phyloP scores from a whole-genome alignment of 139 green algal species.

The Pseudopediastrum boryanum region DNA sequence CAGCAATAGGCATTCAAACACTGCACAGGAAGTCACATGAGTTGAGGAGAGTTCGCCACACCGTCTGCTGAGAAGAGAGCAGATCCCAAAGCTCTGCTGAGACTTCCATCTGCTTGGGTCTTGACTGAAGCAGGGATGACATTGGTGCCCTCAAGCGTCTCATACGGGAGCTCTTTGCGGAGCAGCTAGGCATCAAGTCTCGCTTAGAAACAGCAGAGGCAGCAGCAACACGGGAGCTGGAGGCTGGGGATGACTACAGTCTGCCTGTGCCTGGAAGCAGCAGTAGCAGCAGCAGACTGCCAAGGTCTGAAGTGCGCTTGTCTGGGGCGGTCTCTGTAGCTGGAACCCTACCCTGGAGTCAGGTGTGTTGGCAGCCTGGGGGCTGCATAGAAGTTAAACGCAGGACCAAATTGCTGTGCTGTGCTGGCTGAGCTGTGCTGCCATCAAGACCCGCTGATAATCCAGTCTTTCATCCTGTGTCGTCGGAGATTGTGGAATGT shows the following conservation, averaged over 20 bases:
- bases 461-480: too few species aligned
- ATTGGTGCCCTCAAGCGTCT: slow-evolving; percentile 51
- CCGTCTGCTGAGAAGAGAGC: too few species aligned
- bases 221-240: neutral
- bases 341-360: slow-evolving; percentile 11
- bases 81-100: too few species aligned
- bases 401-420: too few species aligned
- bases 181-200: slow-evolving; percentile 43
- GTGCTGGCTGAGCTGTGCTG: too few species aligned
- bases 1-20: too few species aligned
- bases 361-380: slow-evolving; percentile 21
- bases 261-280: neutral
- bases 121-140: slow-evolving; percentile 40
- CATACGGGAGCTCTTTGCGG: slow-evolving; percentile 51
- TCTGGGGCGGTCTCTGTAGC: slow-evolving; percentile 8
- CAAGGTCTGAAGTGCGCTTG: neutral
- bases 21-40: too few species aligned
- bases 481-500: too few species aligned
- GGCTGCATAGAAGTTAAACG: too few species aligned
- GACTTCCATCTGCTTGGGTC: too few species aligned
- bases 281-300: slow-evolving; percentile 11
- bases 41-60: too few species aligned
- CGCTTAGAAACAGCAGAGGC: slow-evolving; percentile 39
- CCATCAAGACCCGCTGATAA: too few species aligned
- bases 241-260: slow-evolving; percentile 34